These are phyloP conservation scores for Apiotrichum porosum DNA, from an alignment of 1,284 basidiomycete genomes.

Conservation along the genomic window DNA sequence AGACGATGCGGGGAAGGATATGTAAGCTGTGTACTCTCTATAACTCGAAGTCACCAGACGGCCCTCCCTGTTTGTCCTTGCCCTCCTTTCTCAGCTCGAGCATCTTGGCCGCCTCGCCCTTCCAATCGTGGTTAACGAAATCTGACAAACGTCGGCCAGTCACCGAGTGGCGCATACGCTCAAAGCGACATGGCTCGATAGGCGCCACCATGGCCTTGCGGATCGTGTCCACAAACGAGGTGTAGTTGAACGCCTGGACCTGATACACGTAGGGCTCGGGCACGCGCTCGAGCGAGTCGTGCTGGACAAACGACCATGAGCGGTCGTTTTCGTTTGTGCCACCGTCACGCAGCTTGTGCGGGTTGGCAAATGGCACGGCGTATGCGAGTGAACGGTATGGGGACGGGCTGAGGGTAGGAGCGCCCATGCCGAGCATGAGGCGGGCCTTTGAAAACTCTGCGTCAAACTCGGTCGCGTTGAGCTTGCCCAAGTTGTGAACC, in stretches of 20 bases:
- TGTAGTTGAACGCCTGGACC: constrained; percentile 17
- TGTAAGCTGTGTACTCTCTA: no score
- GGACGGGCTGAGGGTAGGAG: constrained; percentile 16
- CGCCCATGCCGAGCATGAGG: constrained; percentile 22
- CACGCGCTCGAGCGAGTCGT: not conserved
- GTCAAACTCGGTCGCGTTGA: constrained; percentile 12
- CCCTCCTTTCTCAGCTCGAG: constrained; percentile 18
- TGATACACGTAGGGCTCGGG: constrained; percentile 19
- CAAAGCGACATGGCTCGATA: constrained; percentile 14
- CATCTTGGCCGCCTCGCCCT: constrained; percentile 16
- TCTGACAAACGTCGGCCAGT: constrained; percentile 7
- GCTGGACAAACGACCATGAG: constrained; percentile 2
- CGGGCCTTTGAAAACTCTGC: constrained; percentile 3
- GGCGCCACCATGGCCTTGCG: constrained; percentile 14
- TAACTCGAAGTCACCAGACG: no score
- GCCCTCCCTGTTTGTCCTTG: constrained; percentile 15
- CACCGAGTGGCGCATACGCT: not conserved
- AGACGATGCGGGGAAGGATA: no score
- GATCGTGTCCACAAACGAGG: constrained; percentile 16
- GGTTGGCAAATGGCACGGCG: constrained; percentile 3
- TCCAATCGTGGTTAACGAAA: constrained; percentile 22
- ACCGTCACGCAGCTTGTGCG: not conserved
- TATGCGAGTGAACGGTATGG: constrained; percentile 17
- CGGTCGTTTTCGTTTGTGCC: not conserved
- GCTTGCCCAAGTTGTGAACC: constrained; percentile 18